These are phyloP conservation scores for Epichloe elymi DNA, from an alignment of 2,329 filamentous ascomycete genomes.

Conservation along the genomic window DNA sequence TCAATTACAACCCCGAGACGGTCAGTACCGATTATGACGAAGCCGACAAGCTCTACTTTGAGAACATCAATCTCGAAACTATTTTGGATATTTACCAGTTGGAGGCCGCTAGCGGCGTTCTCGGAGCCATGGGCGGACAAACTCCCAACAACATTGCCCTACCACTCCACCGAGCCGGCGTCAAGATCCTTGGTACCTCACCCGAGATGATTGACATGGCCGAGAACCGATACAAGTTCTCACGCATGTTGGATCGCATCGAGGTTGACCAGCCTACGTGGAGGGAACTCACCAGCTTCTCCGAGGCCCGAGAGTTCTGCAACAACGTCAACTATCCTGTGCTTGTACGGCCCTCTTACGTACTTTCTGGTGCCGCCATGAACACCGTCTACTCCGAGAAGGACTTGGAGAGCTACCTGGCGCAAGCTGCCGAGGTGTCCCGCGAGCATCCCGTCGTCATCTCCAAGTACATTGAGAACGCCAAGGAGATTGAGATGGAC, in stretches of 20 bases:
- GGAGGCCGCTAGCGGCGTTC: slow-evolving; percentile 69
- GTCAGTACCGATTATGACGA: slow-evolving; percentile 88
- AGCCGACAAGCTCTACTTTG: slow-evolving; percentile 88
- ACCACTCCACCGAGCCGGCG: slow-evolving; percentile 73
- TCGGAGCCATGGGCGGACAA: slow-evolving; percentile 94
- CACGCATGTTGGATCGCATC: slow-evolving; percentile 90
- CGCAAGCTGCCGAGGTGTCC: slow-evolving; percentile 86
- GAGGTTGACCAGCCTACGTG: slow-evolving; percentile 92
- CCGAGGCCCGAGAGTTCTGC: slow-evolving; percentile 81
- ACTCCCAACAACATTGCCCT: slow-evolving; percentile 96
- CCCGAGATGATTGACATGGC: slow-evolving; percentile 98
- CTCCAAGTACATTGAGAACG: slow-evolving; percentile 98
- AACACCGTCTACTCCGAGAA: slow-evolving; percentile 97
- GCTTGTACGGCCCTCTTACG: slow-evolving; percentile 88
- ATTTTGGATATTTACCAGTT: slow-evolving; percentile 88
- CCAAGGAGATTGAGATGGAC: slow-evolving; percentile 99
- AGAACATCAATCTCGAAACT: slow-evolving; percentile 84
- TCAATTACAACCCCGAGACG: slow-evolving; percentile 87
- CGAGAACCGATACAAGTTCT: slow-evolving; percentile 98
- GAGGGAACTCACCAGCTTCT: slow-evolving; percentile 94
- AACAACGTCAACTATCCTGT: slow-evolving; percentile 84
- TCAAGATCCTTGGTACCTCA: slow-evolving; percentile 88
- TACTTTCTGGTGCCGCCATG: slow-evolving; percentile 95
- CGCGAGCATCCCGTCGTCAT: slow-evolving; percentile 95
- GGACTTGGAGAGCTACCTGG: slow-evolving; percentile 76